Evolutionary conservation across 148 eudicot genomes (phyloP).

Genomic region (Pharnaceum exiguum): DNA sequence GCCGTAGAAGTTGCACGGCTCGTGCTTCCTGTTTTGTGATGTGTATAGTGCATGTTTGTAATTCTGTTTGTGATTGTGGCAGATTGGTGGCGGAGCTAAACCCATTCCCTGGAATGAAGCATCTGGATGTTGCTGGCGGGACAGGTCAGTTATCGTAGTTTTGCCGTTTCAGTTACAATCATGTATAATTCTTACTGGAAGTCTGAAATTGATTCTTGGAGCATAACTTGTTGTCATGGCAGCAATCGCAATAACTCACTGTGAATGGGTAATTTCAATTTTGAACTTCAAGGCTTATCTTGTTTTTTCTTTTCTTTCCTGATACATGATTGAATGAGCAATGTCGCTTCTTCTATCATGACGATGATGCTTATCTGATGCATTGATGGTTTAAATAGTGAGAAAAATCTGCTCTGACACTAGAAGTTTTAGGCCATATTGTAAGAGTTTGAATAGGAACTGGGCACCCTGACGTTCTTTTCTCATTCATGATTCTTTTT

Average conservation of each 20-base stretch:
- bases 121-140: conserved; percentile 97
- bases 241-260: background rate
- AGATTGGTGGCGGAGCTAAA: conserved; percentile 82
- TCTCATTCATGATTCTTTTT: too few species aligned
- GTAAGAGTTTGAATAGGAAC: too few species aligned
- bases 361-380: too few species aligned
- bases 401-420: too few species aligned
- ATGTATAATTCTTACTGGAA: background rate
- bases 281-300: background rate
- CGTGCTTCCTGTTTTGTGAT: background rate
- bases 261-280: background rate
- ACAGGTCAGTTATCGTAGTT: conserved; percentile 50
- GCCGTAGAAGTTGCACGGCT: background rate
- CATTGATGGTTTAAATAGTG: too few species aligned
- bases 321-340: too few species aligned
- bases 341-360: too few species aligned
- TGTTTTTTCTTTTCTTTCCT: too few species aligned
- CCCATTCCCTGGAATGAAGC: conserved; percentile 98
- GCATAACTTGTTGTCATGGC: background rate
- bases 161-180: background rate
- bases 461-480: too few species aligned
- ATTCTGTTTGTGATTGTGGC: conserved; percentile 1
- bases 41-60: too few species aligned
- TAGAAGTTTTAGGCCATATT: too few species aligned
- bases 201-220: background rate